Base-by-base conservation (phyloP, 768 basidiomycete genomes). In the Phlegmacium glaucopus region DNA sequence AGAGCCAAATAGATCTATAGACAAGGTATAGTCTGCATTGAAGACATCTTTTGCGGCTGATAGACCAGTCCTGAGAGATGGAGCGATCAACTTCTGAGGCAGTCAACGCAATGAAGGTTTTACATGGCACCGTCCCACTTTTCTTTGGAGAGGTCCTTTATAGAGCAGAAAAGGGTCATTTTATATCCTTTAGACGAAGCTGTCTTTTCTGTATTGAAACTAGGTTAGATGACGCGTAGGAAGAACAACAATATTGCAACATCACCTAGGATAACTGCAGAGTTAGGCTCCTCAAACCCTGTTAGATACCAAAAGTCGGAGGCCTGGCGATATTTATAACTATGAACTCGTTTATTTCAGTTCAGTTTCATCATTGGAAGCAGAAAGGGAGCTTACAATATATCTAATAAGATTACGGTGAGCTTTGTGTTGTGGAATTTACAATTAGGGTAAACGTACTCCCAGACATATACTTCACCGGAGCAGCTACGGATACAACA, bases 241-340 rank as follows among this genome's bases (percentile, higher is more conserved):
- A 26, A 43, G 16, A 13, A 36, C 46, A 16, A 5, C 17, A 17
- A 17, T 4, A 27, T n/a, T n/a, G n/a, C n/a, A n/a, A n/a, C 49
- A 73, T 30, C 42, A 90, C 92, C 83, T 39, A 99, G 74, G 32
- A 97, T 75, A 36, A 98, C 71, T 1, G 90, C 94, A 13, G 95
- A 80, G 47, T 95, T 87, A 1, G 94, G 90, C 61, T 98, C 95
- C 48, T 92, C 82, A 58, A 96, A 96, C 9, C 96, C 96, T 0
- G 96, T 96, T 11, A 99, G 73, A 64, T 99, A 98, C 87, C 87
- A 92, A 63, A 94, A 90, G 66, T 95, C 86, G 30, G 90, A 92
- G 0, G 82, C 82, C 67, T 95, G 95, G 17, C 95, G 82, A 61
- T 90, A 96, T 63, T 94, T 94, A 76, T 97, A 96, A 65, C 94